phyloP scores from a whole-genome alignment of 2,329 filamentous ascomycete genomes.

The Neurospora sp. region DNA sequence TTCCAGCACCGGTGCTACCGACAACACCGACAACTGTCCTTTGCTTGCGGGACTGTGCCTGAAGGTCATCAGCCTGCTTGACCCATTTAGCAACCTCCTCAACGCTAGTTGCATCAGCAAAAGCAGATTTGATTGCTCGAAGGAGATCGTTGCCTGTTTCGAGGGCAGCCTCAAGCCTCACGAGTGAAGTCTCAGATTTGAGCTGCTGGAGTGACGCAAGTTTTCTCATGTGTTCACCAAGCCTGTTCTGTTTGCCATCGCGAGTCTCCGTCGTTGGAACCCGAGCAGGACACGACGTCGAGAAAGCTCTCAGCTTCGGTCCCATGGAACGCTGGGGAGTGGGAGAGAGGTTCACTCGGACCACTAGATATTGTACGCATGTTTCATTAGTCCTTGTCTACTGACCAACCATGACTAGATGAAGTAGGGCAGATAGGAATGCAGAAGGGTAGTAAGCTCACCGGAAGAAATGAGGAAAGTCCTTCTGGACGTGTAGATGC shows the following conservation, averaged over 20 bases:
- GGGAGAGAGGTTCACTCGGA: background rate
- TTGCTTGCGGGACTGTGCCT: slow-evolving; percentile 25
- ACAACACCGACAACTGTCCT: slow-evolving; percentile 46
- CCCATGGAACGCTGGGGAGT: background rate
- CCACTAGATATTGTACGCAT: background rate
- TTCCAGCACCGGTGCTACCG: slow-evolving; percentile 52
- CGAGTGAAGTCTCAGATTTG: slow-evolving; percentile 10
- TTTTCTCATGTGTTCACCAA: background rate
- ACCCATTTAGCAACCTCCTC: slow-evolving; percentile 18
- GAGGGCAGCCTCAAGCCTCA: slow-evolving; percentile 18
- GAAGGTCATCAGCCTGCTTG: slow-evolving; percentile 27
- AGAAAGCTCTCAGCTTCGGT: background rate
- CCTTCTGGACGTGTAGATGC: background rate
- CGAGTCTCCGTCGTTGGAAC: background rate
- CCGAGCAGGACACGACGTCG: background rate
- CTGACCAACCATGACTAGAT: background rate
- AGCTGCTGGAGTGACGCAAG: slow-evolving; percentile 15
- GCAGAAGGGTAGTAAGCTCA: background rate
- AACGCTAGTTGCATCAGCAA: slow-evolving; percentile 8
- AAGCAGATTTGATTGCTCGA: slow-evolving; percentile 15
- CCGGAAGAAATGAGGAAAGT: background rate
- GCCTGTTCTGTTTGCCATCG: background rate
- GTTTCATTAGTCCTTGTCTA: background rate
- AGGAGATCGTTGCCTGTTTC: slow-evolving; percentile 10
- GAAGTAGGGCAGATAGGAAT: background rate